Conservation (phyloP, 495 filamentous ascomycete genomes). For the Penicillium maclennaniae region DNA sequence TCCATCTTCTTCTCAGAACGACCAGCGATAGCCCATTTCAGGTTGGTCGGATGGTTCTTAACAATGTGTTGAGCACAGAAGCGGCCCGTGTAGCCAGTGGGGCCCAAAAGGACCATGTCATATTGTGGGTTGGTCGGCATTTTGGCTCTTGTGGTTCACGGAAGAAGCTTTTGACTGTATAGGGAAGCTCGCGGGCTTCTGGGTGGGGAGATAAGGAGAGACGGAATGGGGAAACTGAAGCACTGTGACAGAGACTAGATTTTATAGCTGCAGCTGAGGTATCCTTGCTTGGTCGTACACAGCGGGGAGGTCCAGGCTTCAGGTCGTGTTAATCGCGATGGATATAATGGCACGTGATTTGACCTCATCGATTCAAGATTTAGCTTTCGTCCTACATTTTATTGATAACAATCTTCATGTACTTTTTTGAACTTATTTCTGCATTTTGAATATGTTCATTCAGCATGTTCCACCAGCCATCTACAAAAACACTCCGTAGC, state of each 20-base stretch:
- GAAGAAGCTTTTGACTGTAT: conserved; percentile 6
- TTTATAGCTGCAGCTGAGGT: neutral
- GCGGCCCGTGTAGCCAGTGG: conserved; percentile 83
- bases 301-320: neutral
- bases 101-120: conserved; percentile 80
- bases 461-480: neutral
- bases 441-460: neutral
- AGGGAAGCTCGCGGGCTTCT: conserved; percentile 9
- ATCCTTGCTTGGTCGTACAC: conserved; percentile 1
- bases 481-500: neutral
- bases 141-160: conserved; percentile 1
- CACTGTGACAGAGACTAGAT: neutral
- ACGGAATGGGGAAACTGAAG: neutral
- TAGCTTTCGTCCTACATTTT: too few species aligned
- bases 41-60: conserved; percentile 65
- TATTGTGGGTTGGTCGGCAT: conserved; percentile 59
- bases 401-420: too few species aligned
- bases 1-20: conserved; percentile 72
- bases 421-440: neutral
- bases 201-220: neutral
- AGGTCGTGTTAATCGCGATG: neutral
- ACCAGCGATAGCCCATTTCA: conserved; percentile 90
- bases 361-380: too few species aligned
- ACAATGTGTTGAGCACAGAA: conserved; percentile 74
- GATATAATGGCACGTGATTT: neutral